Conservation (phyloP, 768 basidiomycete genomes). For the Auricularia heimuer region DNA sequence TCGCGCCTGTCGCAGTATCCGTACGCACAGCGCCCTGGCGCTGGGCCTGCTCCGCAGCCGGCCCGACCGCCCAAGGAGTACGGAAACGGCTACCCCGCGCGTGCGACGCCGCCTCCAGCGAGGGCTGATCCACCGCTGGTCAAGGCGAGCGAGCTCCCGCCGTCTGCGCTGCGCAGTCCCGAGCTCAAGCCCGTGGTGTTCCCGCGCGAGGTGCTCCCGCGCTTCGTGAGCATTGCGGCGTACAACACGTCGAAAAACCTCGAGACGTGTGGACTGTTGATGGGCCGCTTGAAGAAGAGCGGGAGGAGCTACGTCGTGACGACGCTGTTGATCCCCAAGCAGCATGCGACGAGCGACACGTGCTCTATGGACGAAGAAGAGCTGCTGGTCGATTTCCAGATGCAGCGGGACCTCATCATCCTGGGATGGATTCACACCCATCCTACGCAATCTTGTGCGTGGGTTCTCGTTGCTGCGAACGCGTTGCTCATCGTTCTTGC, state of each 20-base stretch:
- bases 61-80: slow-evolving; percentile 10
- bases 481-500: slow-evolving; percentile 15
- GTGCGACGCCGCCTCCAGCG: not conserved
- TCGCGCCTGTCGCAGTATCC: slow-evolving; percentile 2
- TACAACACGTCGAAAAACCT: slow-evolving; percentile 68
- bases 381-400: slow-evolving; percentile 74
- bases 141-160: slow-evolving; percentile 4
- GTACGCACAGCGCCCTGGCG: not conserved
- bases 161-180: slow-evolving; percentile 9
- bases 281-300: slow-evolving; percentile 51
- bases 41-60: not conserved
- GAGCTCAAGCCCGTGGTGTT: slow-evolving; percentile 57
- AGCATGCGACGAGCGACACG: slow-evolving; percentile 82
- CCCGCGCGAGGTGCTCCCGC: slow-evolving; percentile 61
- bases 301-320: slow-evolving; percentile 63
- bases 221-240: slow-evolving; percentile 68
- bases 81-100: slow-evolving; percentile 7
- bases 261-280: slow-evolving; percentile 80
- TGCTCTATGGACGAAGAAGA: slow-evolving; percentile 90
- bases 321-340: slow-evolving; percentile 78
- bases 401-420: slow-evolving; percentile 70
- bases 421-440: slow-evolving; percentile 95
- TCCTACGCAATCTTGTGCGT: slow-evolving; percentile 71
- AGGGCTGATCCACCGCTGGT: slow-evolving; percentile 7
- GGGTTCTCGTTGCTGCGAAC: no score